Percentiles rank a stretch among this genome's conserved stretches.
Conservation (phyloP, 1,139 yeast species). For the Pichia sp. region DNA sequence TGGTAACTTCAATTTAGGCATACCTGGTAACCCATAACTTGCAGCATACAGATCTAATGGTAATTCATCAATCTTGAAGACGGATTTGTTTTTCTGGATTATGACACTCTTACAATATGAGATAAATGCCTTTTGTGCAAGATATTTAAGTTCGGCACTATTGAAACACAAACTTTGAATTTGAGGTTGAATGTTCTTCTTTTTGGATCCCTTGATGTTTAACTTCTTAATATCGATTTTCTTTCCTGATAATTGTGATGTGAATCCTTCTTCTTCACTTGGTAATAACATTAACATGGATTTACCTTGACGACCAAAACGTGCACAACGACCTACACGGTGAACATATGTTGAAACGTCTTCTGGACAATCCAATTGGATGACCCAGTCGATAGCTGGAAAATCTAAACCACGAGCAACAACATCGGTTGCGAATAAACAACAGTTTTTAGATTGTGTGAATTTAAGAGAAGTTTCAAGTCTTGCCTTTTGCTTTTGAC, state of each 20-base stretch:
- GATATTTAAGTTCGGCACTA: conserved; percentile 85
- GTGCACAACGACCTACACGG: conserved; percentile 94
- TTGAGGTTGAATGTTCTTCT: conserved; percentile 78
- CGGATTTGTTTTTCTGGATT: conserved; percentile 83
- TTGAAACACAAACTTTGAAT: conserved; percentile 89
- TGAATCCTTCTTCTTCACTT: conserved; percentile 76
- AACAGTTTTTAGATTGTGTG: conserved; percentile 81
- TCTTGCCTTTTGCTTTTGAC: conserved; percentile 93
- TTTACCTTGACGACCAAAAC: conserved; percentile 89
- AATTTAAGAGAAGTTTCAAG: conserved; percentile 87
- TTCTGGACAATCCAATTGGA: conserved; percentile 96
- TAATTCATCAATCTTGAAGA: conserved; percentile 71
- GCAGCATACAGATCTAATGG: conserved; percentile 85
- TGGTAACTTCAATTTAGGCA: conserved; percentile 80
- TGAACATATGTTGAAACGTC: conserved; percentile 95
- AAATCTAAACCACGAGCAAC: conserved; percentile 98
- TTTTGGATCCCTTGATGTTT: conserved; percentile 73
- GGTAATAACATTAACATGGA: conserved; percentile 83
- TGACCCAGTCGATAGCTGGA: conserved; percentile 97
- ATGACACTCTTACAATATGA: conserved; percentile 85
- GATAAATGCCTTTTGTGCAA: conserved; percentile 94
- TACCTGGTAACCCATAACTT: conserved; percentile 92
- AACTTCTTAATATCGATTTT: conserved; percentile 71
- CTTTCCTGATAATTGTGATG: conserved; percentile 58
- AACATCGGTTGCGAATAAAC: conserved; percentile 93